phyloP scores from a whole-genome alignment of 331 rosid genomes.

The Erythrophleum ivorense region DNA sequence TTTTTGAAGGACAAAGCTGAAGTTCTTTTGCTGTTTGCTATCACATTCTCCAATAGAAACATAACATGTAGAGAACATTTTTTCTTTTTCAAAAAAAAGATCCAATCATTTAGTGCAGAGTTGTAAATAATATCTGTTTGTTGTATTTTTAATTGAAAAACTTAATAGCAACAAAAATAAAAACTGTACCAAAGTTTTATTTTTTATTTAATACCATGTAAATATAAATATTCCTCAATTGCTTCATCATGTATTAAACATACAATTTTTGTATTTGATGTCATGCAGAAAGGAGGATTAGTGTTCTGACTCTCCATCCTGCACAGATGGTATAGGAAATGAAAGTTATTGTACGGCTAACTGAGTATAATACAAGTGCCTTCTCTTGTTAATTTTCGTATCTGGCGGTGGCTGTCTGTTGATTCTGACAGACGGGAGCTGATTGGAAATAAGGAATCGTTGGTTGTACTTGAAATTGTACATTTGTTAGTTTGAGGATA shows the following conservation, averaged over 20 bases:
- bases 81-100: no score
- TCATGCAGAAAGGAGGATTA: slow-evolving; percentile 95
- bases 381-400: slow-evolving; percentile 43
- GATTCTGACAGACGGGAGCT: slow-evolving; percentile 52
- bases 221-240: background rate
- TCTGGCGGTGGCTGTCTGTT: slow-evolving; percentile 44
- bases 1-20: background rate
- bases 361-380: slow-evolving; percentile 71
- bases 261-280: slow-evolving; percentile 9
- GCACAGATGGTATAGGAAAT: slow-evolving; percentile 69
- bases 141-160: background rate
- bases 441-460: slow-evolving; percentile 60
- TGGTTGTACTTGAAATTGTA: slow-evolving; percentile 85
- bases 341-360: slow-evolving; percentile 79
- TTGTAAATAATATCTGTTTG: background rate
- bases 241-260: slow-evolving; percentile 10
- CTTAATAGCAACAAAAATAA: background rate
- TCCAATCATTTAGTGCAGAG: background rate
- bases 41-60: no score
- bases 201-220: background rate
- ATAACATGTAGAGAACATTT: no score
- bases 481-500: slow-evolving; percentile 74
- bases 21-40: background rate
- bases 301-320: slow-evolving; percentile 77
- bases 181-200: background rate